These are phyloP conservation scores for Spinacia oleracea DNA, from an alignment of 179 eudicot species.

Conservation along the genomic window DNA sequence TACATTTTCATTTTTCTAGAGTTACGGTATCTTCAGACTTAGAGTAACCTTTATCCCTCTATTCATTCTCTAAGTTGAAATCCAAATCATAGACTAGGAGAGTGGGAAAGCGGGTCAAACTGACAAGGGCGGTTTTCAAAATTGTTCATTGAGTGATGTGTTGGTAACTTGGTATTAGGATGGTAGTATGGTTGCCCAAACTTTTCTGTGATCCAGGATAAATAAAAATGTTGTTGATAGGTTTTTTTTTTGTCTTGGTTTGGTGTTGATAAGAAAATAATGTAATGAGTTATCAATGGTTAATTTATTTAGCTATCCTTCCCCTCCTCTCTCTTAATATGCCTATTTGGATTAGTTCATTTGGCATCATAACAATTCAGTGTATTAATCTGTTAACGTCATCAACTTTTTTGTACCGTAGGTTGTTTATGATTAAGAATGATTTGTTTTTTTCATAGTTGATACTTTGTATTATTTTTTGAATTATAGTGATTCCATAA, in stretches of 20 bases:
- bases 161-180: background rate
- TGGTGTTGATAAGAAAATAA: background rate
- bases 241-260: background rate
- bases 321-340: background rate
- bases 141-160: background rate
- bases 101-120: background rate
- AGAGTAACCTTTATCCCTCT: no score
- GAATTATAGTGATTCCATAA: background rate
- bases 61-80: no score
- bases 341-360: background rate
- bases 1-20: no score
- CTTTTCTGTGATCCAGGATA: background rate
- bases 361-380: background rate
- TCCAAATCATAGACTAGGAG: no score
- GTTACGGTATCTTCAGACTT: no score
- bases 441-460: background rate
- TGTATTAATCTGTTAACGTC: background rate
- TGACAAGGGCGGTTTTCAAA: background rate
- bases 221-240: background rate
- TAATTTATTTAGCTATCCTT: background rate
- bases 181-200: background rate
- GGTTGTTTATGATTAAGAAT: background rate
- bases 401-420: background rate
- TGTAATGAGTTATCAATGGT: background rate
- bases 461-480: background rate